Conservation (phyloP, 2,329 filamentous ascomycete genomes). For the Coleophoma eucalyptorum region DNA sequence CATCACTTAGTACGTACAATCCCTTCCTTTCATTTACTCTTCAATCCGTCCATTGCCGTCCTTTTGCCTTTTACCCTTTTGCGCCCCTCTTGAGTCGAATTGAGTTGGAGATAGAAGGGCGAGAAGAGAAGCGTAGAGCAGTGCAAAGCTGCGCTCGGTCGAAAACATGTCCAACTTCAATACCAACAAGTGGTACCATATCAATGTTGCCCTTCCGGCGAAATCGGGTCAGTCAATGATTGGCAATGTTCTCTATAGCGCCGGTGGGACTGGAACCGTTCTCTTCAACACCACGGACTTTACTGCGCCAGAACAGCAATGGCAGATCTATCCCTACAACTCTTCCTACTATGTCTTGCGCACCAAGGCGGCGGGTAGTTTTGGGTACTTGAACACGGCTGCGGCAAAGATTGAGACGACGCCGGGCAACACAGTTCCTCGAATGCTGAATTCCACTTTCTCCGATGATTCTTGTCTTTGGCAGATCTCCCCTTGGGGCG, state of each 20-base stretch:
- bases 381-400: slow-evolving; percentile 4
- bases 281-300: slow-evolving; percentile 9
- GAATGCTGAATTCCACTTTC: slow-evolving; percentile 6
- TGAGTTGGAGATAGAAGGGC: too few relatives aligned
- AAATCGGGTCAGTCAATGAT: not conserved
- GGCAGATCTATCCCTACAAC: slow-evolving; percentile 12
- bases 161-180: not conserved
- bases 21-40: too few relatives aligned
- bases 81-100: too few relatives aligned
- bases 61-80: too few relatives aligned
- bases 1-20: too few relatives aligned
- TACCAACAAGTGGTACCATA: not conserved
- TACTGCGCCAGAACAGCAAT: slow-evolving; percentile 6
- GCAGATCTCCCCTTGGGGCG: slow-evolving; percentile 12
- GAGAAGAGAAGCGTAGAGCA: too few relatives aligned
- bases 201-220: not conserved
- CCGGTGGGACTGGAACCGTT: not conserved
- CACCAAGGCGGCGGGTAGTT: slow-evolving; percentile 4
- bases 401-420: slow-evolving; percentile 1
- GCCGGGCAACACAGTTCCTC: slow-evolving; percentile 7
- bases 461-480: slow-evolving; percentile 12
- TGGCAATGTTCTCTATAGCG: not conserved
- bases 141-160: too few relatives aligned
- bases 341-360: slow-evolving; percentile 8
- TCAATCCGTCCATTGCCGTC: too few relatives aligned